Evolutionary conservation across 2,329 filamentous ascomycete genomes (phyloP), one percentile per base, ranked within the genome.

Genomic region (Didymella glomerata): DNA sequence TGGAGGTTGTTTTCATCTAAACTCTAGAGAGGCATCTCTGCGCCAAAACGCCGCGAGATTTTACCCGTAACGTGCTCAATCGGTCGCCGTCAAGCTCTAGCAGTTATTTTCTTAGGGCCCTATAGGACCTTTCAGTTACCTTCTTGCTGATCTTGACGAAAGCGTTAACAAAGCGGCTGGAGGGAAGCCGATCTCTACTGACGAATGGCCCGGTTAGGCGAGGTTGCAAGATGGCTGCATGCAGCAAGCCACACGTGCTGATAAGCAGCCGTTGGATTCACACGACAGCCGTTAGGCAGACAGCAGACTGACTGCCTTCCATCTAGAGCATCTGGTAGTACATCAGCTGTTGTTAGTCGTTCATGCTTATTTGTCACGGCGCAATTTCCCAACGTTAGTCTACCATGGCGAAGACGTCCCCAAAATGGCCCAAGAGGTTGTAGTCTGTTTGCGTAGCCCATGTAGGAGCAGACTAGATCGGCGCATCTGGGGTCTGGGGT

Each of bases 241-340:
- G 48, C 48, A 52, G 48, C 48, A 44, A 27, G 48, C 48, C 27
- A 44, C 48, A 52, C 28, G 48, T 44, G 48, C 40, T 52, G 48
- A 52, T 52, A 52, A 52, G 48, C 48, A 52, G 28, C 48, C 27
- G 40, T 44, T 34, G 25, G 28, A 25, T n/a, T 20, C 18, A 25
- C 13, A 34, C 20, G 48, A 50, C 27, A 42, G 25, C n/a, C 36
- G 38, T 16, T 32, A 18, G 36, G 22, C 36, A 28, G 46, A 48
- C 30, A 16, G 24, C 45, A 24, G 16, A 40, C 22, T 27, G 4
- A 2, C 22, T 27, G 4, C 24, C 22, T 27, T 4, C 14, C 16
- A 25, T n/a, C 7, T 9, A 28, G 22, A 49, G 34, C 22, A 20
- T 38, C 24, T 49, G 32, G 22, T 28, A 28, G 34, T 20, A 20